Evolutionary conservation across 169 alveolate species (phyloP), one percentile per base, ranked within the genome.

Genomic region (Cryptosporidium viatorum): DNA sequence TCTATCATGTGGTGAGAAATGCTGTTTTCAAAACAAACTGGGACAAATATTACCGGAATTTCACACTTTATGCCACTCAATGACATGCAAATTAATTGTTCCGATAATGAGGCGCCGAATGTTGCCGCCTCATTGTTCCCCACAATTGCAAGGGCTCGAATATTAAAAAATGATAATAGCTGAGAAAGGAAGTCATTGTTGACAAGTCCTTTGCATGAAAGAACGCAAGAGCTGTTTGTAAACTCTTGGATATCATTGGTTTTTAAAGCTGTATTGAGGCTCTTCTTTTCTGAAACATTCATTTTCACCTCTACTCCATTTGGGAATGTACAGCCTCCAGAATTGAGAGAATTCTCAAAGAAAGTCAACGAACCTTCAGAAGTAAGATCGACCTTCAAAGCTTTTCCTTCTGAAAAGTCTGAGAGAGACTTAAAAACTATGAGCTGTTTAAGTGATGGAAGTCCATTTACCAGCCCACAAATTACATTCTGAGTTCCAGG

Each of bases 51-150:
- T 23, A 95, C 93, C 68, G 80, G 75, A 43, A 65, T 80, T 23
- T 80, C 75, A 7, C 14, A 62, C 29, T 95, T 91, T 18, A 85
- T 69, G 43, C 92, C 87, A 29, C 85, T 80, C 37, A 91, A 75
- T 51, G 86, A 69, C 68, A 93, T 45, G 92, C 86, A 73, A n/a
- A 31, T 21, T 29, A 94, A 94, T 86, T 93, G 91, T 35, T 95
- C 95, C 43, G 97, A 86, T 9, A 95, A 59, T 1, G 69, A 62
- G 41, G 94, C 92, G 60, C 96, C 95, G 73, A 94, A 95, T 16
- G 97, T 94, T 35, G 92, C 91, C 39, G 96, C 92, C 85, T 94
- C 96, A 67, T 93, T 91, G 51, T 96, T 96, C 35, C 98, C 98
- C 67, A 94, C 92, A 21, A 95, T 80, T 48, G 94, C 96, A 48